Conservation (phyloP, 139 green algal species). For the Astrephomene gubernaculifera region DNA sequence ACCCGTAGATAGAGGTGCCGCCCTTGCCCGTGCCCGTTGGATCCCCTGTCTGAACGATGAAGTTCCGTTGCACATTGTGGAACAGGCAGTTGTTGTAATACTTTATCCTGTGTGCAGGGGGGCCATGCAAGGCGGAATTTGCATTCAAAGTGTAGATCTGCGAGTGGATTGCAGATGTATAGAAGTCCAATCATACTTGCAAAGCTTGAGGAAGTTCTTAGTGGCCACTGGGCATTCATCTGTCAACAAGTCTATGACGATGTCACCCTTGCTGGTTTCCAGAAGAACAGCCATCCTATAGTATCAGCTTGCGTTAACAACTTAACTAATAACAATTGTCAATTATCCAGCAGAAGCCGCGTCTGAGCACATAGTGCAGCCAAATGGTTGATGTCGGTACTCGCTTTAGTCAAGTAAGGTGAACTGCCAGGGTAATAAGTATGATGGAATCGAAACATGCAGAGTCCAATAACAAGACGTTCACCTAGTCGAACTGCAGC, state of each 20-base stretch:
- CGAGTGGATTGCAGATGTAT: background rate
- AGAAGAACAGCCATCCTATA: conserved; percentile 92
- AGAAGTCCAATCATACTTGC: conserved; percentile 72
- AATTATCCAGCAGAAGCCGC: too few species aligned
- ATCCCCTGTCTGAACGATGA: conserved; percentile 92
- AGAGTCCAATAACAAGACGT: too few species aligned
- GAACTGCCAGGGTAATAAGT: too few species aligned
- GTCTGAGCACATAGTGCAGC: too few species aligned
- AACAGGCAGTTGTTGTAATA: conserved; percentile 96
- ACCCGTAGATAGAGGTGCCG: conserved; percentile 91
- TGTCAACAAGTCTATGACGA: conserved; percentile 93
- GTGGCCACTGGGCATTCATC: conserved; percentile 85
- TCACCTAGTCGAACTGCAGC: too few species aligned
- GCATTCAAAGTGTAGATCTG: too few species aligned
- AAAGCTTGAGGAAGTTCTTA: conserved; percentile 97
- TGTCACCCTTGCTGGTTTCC: conserved; percentile 94
- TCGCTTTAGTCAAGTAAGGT: too few species aligned
- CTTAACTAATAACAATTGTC: background rate
- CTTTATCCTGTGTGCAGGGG: conserved; percentile 79
- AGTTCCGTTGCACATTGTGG: conserved; percentile 90
- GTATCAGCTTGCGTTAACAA: background rate
- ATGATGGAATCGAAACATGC: too few species aligned
- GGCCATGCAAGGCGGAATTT: background rate
- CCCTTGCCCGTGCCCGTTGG: conserved; percentile 90
- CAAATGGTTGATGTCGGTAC: too few species aligned